Base-by-base conservation (phyloP, 2,329 filamentous ascomycete genomes). In the Alternaria sp. region DNA sequence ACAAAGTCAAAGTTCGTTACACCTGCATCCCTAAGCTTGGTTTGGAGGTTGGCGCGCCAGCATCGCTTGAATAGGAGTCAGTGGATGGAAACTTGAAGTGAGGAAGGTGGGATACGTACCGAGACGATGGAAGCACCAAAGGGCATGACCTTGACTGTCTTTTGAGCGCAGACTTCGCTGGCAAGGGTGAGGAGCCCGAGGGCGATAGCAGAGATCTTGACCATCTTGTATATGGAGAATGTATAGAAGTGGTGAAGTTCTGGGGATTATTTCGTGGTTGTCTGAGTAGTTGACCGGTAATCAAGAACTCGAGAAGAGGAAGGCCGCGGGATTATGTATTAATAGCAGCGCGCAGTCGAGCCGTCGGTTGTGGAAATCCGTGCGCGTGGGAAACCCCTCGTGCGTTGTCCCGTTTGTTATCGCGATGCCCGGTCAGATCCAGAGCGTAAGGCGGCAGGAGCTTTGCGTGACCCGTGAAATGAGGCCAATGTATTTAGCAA, bases 41-140 rank as follows among this genome's bases (percentile, higher is more conserved):
- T 54, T 58, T 72, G 73, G 54, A 80, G 76, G 44, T 74, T 72
- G 36, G 74, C 74, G 58, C 78, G 77, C 78, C 78, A 80, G 70
- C 78, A 80, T 64, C 69, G 72, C 77, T 79, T 57, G 3, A 11
- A 23, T 32, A 2, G 11, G 21, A 15, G 64, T 71, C 50, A 69
- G 67, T 62, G 25, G 43, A 10, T 55, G 12, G 7, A 23, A n/a
- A 40, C 7, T 13, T 30, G 28, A 36, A 10, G 10, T n/a, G 9
- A 45, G 25, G 17, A 47, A 44, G 25, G 19, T 6, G 25, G 52
- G 26, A 21, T 23, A 69, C 70, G 57, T 68, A 74, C 74, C 45
- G 69, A 74, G 55, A 78, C 74, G 43, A 79, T 79, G 13, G 76
- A 78, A 26, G 77, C 77, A 51, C 77, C 77, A 47, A 79, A 76